Percentiles rank a stretch among this genome's conserved stretches.
Conservation (phyloP, 352 stramenopile species). For the Elongisporangium undulatum region DNA sequence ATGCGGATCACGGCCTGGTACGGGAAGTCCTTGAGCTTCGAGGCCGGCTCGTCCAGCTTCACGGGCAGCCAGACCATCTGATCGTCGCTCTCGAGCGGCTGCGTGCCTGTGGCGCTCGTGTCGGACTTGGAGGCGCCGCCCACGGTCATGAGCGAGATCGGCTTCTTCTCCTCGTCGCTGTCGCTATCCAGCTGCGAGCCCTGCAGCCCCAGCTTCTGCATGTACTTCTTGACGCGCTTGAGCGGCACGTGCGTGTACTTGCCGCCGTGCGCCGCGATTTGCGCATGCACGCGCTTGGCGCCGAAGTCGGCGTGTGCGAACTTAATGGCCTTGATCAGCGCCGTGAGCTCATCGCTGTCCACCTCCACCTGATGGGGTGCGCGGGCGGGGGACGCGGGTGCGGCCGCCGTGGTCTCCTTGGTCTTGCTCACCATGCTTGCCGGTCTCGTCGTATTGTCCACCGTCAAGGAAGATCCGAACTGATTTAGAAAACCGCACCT, state of each 20-base stretch:
- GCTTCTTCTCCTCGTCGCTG: conserved; percentile 26
- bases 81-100: conserved; percentile 14
- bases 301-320: conserved; percentile 80
- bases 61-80: conserved; percentile 74
- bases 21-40: conserved; percentile 70
- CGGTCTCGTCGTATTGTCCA: not conserved
- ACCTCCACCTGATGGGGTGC: conserved; percentile 27
- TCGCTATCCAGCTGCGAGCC: conserved; percentile 14
- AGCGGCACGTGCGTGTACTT: conserved; percentile 73
- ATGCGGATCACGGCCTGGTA: conserved; percentile 87
- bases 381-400: conserved; percentile 17
- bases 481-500: conserved; percentile 1
- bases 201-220: conserved; percentile 77
- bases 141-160: conserved; percentile 82
- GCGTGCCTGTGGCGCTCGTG: conserved; percentile 6
- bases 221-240: conserved; percentile 82
- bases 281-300: conserved; percentile 78
- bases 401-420: not conserved
- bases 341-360: conserved; percentile 73
- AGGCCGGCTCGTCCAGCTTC: conserved; percentile 78
- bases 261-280: conserved; percentile 71
- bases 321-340: conserved; percentile 85
- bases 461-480: conserved; percentile 1
- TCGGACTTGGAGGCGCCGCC: conserved; percentile 72
- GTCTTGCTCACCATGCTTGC: conserved; percentile 6